These are phyloP conservation scores for Sisymbrium altissimum DNA, from an alignment of 345 rosid genomes.

Conservation along the genomic window DNA sequence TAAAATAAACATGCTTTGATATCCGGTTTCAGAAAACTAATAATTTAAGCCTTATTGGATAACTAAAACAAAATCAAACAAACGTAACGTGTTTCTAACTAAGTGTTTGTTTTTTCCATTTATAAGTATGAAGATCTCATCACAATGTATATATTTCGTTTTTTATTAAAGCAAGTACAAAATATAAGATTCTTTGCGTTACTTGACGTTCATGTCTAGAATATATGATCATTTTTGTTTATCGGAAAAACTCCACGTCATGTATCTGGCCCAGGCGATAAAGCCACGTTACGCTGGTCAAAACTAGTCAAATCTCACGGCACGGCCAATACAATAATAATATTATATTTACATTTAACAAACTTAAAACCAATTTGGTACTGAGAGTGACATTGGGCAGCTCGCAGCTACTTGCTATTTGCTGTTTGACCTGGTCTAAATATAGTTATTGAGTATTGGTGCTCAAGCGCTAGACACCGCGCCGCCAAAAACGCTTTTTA, in stretches of 20 bases:
- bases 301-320: conserved; percentile 20
- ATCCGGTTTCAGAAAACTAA: too few species aligned
- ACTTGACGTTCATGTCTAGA: conserved; percentile 25
- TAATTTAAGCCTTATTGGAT: background rate
- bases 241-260: too few species aligned
- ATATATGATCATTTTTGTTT: conserved; percentile 7
- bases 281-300: background rate
- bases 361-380: too few species aligned
- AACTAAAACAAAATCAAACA: background rate
- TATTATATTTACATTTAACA: too few species aligned
- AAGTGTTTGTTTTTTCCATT: too few species aligned
- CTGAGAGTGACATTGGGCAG: background rate
- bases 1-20: too few species aligned
- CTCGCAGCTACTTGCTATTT: background rate
- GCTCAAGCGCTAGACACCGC: too few species aligned
- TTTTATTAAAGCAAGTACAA: background rate
- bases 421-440: background rate
- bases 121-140: background rate
- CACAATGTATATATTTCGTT: background rate
- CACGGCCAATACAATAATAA: background rate
- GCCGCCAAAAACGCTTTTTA: too few species aligned
- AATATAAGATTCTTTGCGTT: conserved; percentile 30
- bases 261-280: background rate
- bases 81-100: background rate
- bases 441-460: too few species aligned